Evolutionary conservation across 1,284 basidiomycete species (phyloP), one percentile per base, ranked within the genome.

Genomic region (Cryptococcus amylolentus): DNA sequence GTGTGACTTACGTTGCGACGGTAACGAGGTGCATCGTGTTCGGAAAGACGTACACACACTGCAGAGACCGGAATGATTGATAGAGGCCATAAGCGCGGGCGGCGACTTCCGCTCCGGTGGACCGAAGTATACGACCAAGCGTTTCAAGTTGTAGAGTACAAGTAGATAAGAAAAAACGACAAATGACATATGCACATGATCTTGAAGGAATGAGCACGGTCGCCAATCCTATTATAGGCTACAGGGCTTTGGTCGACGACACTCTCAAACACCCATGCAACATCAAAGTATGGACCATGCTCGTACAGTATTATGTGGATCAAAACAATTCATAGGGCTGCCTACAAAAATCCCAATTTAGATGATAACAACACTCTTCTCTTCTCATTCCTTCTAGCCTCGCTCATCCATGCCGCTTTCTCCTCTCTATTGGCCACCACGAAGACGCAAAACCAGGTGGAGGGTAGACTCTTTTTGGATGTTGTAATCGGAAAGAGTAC

Each of bases 401-500:
- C 16, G 23, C 16, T n/a, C 41, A 23, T 43, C 1, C 41, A 23
- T 23, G 2, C 2, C 23, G n/a, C 23, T 0, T 23, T 10, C 31
- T 35, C 31, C 31, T 35, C 10, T 70, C 41, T 42, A 42, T 23
- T 18, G 16, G 74, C 64, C 73, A 68, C 73, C 79, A 57, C 76
- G 71, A 10, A 77, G 66, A 51, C 72, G 67, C 39, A 80, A 72
- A 31, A 81, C 78, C 64, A 95, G 87, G 79, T 97, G 94, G 59
- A 98, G 88, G 52, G 94, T 98, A 27, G 86, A 88, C 80, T 91
- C 89, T 81, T 91, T 91, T 80, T 91, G 94, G 68, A 96, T 96
- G 84, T 89, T 47, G 81, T 93, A 92, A 79, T 92, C 89, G 70
- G 79, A 87, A 58, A 91, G 84, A 56, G 88, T 89, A 75, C 88